Percentiles rank a stretch among this genome's conserved stretches.
These are phyloP conservation scores for Bryum argenteum DNA, from an alignment of 225 moss, liverwort and hornwort species.

Conservation along the genomic window DNA sequence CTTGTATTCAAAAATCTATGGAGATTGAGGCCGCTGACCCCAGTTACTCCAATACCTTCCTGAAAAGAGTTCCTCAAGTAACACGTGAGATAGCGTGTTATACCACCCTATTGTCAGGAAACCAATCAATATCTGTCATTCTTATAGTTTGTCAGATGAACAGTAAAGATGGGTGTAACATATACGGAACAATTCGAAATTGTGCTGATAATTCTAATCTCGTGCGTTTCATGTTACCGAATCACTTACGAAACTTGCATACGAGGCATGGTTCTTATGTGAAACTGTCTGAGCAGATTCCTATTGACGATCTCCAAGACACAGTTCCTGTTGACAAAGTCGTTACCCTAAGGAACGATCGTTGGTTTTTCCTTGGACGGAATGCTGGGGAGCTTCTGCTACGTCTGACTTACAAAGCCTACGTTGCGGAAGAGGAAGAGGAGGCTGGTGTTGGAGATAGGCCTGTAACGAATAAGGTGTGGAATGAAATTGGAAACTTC, in stretches of 20 bases:
- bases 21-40: background rate
- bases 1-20: background rate
- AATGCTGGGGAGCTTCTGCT: constrained; percentile 79
- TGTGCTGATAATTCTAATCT: background rate
- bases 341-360: constrained; percentile 69
- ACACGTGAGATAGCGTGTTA: background rate
- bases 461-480: constrained; percentile 62
- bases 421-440: constrained; percentile 91
- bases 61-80: background rate
- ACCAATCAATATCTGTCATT: background rate
- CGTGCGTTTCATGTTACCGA: constrained; percentile 6
- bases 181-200: background rate
- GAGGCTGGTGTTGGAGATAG: constrained; percentile 65
- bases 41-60: background rate
- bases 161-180: background rate
- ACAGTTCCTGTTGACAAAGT: constrained; percentile 85
- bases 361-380: constrained; percentile 82
- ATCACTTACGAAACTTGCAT: constrained; percentile 7
- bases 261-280: constrained; percentile 24
- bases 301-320: constrained; percentile 70
- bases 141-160: background rate
- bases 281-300: constrained; percentile 44
- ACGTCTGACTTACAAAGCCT: constrained; percentile 90
- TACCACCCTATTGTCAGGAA: background rate
- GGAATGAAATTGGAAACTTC: constrained; percentile 65